Conservation (phyloP, 108 stramenopile genomes). For the Cafeteria roenbergensis region DNA sequence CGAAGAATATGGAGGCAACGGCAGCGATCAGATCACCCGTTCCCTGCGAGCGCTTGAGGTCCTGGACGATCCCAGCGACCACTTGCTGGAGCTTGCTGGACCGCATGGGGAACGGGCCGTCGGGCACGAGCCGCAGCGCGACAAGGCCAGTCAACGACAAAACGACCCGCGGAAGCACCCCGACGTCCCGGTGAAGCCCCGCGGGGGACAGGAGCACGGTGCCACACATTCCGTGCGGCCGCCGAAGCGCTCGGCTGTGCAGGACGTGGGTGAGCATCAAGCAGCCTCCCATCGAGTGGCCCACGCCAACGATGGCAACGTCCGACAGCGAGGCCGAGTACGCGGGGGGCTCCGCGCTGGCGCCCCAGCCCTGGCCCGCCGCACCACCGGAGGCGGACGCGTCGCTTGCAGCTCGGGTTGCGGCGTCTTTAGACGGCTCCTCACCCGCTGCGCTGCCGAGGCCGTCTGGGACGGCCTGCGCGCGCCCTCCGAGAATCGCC, state of each 20-base stretch:
- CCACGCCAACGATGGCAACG: neutral
- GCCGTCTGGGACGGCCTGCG: too few species aligned
- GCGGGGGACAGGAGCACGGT: constrained; percentile 2
- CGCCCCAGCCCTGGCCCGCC: too few species aligned
- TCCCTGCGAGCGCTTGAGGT: neutral
- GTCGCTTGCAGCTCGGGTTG: too few species aligned
- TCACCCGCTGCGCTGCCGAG: too few species aligned
- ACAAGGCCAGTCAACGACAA: neutral
- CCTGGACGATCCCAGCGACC: neutral
- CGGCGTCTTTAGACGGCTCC: too few species aligned
- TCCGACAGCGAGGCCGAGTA: too few species aligned
- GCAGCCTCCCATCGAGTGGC: constrained; percentile 3
- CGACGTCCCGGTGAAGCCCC: neutral
- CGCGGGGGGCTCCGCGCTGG: too few species aligned
- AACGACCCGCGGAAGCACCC: too few species aligned
- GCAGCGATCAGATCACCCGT: neutral
- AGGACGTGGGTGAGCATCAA: neutral
- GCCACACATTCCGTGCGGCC: neutral
- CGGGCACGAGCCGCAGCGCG: neutral
- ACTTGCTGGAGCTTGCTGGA: neutral
- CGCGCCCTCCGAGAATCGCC: too few species aligned
- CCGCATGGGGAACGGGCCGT: neutral
- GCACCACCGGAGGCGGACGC: too few species aligned
- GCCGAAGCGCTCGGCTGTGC: constrained; percentile 1
- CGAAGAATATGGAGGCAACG: neutral